Base-by-base conservation (phyloP, 2,329 filamentous ascomycete genomes). In the Aurifilum marmelostoma region DNA sequence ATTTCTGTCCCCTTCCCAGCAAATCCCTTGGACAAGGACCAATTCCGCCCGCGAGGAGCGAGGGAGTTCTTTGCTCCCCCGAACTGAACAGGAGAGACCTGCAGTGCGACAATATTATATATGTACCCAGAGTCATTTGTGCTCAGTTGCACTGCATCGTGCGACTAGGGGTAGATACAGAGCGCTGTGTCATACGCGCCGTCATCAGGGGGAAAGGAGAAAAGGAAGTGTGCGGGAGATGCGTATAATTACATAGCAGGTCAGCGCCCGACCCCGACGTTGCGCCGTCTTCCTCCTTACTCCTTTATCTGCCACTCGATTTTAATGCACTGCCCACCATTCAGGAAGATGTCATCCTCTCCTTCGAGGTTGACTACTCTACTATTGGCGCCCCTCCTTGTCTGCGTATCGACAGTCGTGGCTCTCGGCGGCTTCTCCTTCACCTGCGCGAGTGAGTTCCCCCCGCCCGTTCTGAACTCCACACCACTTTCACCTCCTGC, bases 381-480 rank as follows among this genome's bases (percentile, higher is more conserved):
- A 2, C 14, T 8, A 14, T n/a, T 41, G n/a, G 59, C n/a, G 11
- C 16, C 24, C 2, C 59, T 62, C 3, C 3, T 62, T 27, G 12
- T 43, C 18, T 41, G n/a, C n/a, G 8, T 62, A 18, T 14, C 34
- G 21, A 62, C 11, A 24, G 39, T 24, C n/a, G 11, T 62, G 34
- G 32, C 39, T n/a, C 16, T n/a, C 2, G 11, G 37, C 21, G 59
- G 24, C n/a, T 62, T 62, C 34, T 41, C 59, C 8, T 62, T 2
- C 7, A 62, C 59, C 34, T 62, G 59, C 34, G 59, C 59, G 43
- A 62, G 59, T 62, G 37, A 62, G 59, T 62, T 29, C n/a, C 2
- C 2, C 14, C n/a, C n/a, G n/a, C 29, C 27, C 27, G 37, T n/a
- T 5, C 8, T 2, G 8, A 34, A 34, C 21, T 12, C 16, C 16